Conservation (phyloP, 768 basidiomycete species). For the Guyanaporus albipodus region DNA sequence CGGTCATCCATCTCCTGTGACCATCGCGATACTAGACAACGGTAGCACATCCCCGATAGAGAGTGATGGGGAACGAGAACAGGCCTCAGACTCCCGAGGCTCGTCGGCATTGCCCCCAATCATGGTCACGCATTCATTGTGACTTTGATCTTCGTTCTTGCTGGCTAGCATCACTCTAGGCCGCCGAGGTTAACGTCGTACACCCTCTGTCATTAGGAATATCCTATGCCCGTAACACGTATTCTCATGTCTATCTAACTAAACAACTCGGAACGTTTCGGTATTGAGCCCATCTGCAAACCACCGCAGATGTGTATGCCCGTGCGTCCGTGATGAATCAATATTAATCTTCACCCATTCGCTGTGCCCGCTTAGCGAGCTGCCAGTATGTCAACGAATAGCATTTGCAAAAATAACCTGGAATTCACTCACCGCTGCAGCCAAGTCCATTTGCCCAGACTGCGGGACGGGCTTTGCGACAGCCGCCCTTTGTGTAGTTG, state of each 20-base stretch:
- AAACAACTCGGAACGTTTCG: constrained; percentile 4
- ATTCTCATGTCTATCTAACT: constrained; percentile 13
- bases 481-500: constrained; percentile 37
- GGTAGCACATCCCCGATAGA: constrained; percentile 15
- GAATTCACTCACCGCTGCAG: constrained; percentile 62
- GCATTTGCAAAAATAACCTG: background rate
- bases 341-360: constrained; percentile 45
- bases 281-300: constrained; percentile 1
- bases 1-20: constrained; percentile 10
- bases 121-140: constrained; percentile 40
- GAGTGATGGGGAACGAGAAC: constrained; percentile 29
- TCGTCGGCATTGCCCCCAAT: constrained; percentile 37
- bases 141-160: constrained; percentile 6
- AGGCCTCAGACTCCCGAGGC: constrained; percentile 11
- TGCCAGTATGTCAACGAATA: constrained; percentile 27
- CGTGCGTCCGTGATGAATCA: constrained; percentile 18
- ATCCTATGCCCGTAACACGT: constrained; percentile 9
- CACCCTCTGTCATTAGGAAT: constrained; percentile 24
- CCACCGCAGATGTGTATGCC: background rate
- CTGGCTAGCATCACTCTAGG: constrained; percentile 24
- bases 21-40: constrained; percentile 19
- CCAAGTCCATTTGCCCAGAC: constrained; percentile 72
- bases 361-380: constrained; percentile 78
- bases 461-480: constrained; percentile 41
- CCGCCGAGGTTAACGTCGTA: constrained; percentile 17